These are phyloP conservation scores for Pseudophaeomoniella oleicola DNA, from an alignment of 2,329 filamentous ascomycete genomes.

Conservation along the genomic window DNA sequence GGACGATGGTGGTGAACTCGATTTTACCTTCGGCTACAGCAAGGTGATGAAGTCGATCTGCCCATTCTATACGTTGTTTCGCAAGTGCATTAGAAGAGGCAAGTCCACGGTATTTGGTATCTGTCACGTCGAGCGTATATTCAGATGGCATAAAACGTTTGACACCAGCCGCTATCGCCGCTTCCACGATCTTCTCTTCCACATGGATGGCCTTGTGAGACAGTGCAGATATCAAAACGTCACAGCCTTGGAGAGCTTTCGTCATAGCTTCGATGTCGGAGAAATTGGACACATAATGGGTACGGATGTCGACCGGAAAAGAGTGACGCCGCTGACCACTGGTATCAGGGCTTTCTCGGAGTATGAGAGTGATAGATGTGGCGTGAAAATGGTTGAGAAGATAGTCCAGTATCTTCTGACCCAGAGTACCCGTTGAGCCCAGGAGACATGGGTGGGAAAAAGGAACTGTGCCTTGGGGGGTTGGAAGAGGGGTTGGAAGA, in stretches of 20 bases:
- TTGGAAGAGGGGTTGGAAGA: neutral
- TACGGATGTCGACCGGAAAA: neutral
- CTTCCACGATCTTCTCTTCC: slow-evolving; percentile 28
- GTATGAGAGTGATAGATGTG: neutral
- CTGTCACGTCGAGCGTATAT: slow-evolving; percentile 7
- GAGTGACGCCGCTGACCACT: neutral
- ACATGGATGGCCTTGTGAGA: slow-evolving; percentile 18
- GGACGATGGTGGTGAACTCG: neutral
- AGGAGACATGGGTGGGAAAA: neutral
- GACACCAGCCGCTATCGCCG: slow-evolving; percentile 13
- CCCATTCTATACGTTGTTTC: neutral
- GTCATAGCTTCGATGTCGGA: neutral
- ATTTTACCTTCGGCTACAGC: neutral
- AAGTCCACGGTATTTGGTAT: neutral
- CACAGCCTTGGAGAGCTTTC: neutral
- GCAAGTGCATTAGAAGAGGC: neutral
- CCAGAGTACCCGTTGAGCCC: neutral
- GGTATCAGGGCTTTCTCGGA: neutral
- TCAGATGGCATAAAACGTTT: slow-evolving; percentile 18
- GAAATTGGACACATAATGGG: neutral
- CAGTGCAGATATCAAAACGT: neutral
- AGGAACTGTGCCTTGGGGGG: neutral
- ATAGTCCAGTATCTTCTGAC: neutral
- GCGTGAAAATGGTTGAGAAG: neutral
- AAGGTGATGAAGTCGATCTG: neutral